Evolutionary conservation across 2,329 filamentous ascomycete species (phyloP).

Genomic region (Colletotrichum neosansevieriae): DNA sequence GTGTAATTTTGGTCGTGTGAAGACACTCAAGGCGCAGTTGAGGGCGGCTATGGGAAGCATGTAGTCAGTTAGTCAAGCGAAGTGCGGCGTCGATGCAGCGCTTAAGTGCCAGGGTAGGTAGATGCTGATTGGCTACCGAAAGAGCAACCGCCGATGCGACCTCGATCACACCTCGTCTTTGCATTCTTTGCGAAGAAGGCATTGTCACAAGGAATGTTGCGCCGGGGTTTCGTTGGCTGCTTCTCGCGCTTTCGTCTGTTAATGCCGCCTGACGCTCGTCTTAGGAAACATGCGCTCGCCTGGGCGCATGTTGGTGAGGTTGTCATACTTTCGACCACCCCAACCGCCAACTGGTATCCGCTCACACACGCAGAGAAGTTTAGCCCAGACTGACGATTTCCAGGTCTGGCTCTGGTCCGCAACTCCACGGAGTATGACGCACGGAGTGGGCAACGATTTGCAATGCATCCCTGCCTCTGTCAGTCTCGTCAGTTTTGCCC

Average conservation of each 20-base stretch:
- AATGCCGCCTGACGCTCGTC: slow-evolving; percentile 25
- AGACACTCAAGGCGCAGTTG: slow-evolving; percentile 10
- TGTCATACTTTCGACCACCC: slow-evolving; percentile 14
- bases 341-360: slow-evolving; percentile 23
- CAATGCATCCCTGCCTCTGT: slow-evolving; percentile 20
- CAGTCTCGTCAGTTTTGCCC: slow-evolving; percentile 10
- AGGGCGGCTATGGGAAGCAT: slow-evolving; percentile 35
- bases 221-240: background rate
- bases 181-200: background rate
- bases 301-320: slow-evolving; percentile 19
- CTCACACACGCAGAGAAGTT: slow-evolving; percentile 9
- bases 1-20: background rate
- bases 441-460: slow-evolving; percentile 3
- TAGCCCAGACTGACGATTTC: too few relatives aligned
- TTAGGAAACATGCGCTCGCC: slow-evolving; percentile 7
- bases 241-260: slow-evolving; percentile 26
- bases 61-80: slow-evolving; percentile 32
- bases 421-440: too few relatives aligned
- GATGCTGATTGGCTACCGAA: slow-evolving; percentile 36
- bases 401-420: too few relatives aligned
- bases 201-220: slow-evolving; percentile 13
- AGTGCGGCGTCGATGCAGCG: slow-evolving; percentile 25
- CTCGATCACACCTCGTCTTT: slow-evolving; percentile 39
- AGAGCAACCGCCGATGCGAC: slow-evolving; percentile 37
- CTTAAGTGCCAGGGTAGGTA: slow-evolving; percentile 31